A percentile compares a stretch with the other conserved stretches of the same genome.
phyloP scores from a whole-genome alignment of 352 stramenopile genomes.

The Phytophthora pinifolia region DNA sequence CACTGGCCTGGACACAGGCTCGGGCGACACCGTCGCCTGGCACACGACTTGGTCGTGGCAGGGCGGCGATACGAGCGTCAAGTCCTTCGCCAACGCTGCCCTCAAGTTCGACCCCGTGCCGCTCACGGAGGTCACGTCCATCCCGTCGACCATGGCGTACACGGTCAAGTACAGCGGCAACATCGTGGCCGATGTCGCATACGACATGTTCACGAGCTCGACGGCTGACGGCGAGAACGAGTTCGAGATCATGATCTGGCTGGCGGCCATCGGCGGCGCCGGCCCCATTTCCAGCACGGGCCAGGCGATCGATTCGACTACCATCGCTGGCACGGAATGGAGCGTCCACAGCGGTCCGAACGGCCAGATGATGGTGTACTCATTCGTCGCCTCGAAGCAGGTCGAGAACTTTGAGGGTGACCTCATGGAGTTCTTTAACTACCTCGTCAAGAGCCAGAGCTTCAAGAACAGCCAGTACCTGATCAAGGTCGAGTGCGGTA shows the following conservation, averaged over 20 bases:
- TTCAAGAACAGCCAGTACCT: constrained; percentile 40
- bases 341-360: constrained; percentile 36
- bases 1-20: constrained; percentile 35
- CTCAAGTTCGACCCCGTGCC: constrained; percentile 40
- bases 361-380: constrained; percentile 42
- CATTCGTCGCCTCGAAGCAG: constrained; percentile 37
- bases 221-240: constrained; percentile 33
- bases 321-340: constrained; percentile 30
- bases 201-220: constrained; percentile 45
- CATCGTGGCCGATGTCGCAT: constrained; percentile 38
- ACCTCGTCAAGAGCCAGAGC: constrained; percentile 28
- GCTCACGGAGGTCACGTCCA: constrained; percentile 38
- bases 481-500: constrained; percentile 43
- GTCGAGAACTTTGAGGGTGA: constrained; percentile 33
- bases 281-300: constrained; percentile 41
- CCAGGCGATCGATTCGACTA: constrained; percentile 29
- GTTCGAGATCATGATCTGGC: constrained; percentile 54
- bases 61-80: constrained; percentile 34
- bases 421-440: constrained; percentile 41
- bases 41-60: constrained; percentile 44
- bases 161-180: constrained; percentile 35
- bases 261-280: constrained; percentile 36
- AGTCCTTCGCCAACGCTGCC: constrained; percentile 46
- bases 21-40: constrained; percentile 36
- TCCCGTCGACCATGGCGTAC: constrained; percentile 45